phyloP scores from a whole-genome alignment of 2,329 filamentous ascomycete genomes.

The Stemphylium lycopersici region DNA sequence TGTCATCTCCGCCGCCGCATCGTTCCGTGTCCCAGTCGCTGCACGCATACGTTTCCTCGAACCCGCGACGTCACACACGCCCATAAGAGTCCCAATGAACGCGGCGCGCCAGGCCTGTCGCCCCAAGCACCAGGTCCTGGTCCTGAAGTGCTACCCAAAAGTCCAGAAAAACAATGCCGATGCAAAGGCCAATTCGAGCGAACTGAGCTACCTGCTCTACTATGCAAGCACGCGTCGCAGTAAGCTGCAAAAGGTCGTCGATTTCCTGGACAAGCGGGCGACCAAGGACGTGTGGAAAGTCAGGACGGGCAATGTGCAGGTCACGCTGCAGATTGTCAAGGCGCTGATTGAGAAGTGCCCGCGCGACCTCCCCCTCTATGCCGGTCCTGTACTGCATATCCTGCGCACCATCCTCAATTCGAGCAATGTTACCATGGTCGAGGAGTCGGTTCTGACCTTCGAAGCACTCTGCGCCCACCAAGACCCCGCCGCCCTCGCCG shows the following conservation, averaged over 20 bases:
- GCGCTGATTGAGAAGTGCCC: constrained; percentile 92
- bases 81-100: constrained; percentile 54
- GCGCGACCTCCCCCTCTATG: constrained; percentile 88
- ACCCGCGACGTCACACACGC: constrained; percentile 3
- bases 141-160: constrained; percentile 94
- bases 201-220: constrained; percentile 95
- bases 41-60: constrained; percentile 7
- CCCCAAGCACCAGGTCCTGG: constrained; percentile 94
- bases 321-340: constrained; percentile 89
- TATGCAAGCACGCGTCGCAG: constrained; percentile 93
- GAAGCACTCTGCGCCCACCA: constrained; percentile 88
- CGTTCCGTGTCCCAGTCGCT: not conserved
- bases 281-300: constrained; percentile 88
- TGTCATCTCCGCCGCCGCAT: constrained; percentile 6
- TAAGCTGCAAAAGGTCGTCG: constrained; percentile 95
- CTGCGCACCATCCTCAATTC: constrained; percentile 82
- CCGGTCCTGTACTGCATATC: constrained; percentile 81
- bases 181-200: constrained; percentile 94
- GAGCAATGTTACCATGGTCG: constrained; percentile 88
- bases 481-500: constrained; percentile 82
- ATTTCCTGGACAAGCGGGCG: constrained; percentile 92
- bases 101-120: constrained; percentile 68
- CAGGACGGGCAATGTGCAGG: constrained; percentile 90
- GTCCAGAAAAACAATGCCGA: constrained; percentile 86
- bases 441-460: constrained; percentile 86